Evolutionary conservation across 345 rosid genomes (phyloP).

Genomic region (Anacardium occidentale): DNA sequence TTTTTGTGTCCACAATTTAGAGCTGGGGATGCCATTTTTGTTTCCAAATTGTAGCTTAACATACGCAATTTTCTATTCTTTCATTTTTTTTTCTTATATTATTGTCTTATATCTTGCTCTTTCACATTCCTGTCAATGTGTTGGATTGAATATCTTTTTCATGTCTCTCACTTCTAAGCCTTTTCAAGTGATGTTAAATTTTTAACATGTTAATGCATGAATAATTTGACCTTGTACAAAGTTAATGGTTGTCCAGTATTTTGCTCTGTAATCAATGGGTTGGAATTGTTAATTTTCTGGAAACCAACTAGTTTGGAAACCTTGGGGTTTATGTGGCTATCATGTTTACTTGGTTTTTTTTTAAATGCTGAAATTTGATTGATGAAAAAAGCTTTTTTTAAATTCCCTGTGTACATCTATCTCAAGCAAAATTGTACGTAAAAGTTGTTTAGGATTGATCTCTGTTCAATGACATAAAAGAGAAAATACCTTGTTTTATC

Average conservation of each 20-base stretch:
- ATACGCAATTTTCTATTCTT: background rate
- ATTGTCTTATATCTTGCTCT: background rate
- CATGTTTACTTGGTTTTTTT: background rate
- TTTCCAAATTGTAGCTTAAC: background rate
- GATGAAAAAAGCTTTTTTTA: background rate
- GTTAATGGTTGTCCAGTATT: background rate
- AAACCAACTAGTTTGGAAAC: background rate
- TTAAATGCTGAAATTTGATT: constrained; percentile 9
- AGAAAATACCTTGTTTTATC: background rate
- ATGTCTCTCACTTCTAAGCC: background rate
- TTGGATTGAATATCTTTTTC: background rate
- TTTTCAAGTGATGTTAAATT: background rate
- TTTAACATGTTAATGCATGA: background rate
- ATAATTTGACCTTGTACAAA: background rate
- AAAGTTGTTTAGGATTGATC: background rate
- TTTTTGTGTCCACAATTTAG: background rate
- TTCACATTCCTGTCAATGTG: background rate
- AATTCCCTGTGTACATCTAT: background rate
- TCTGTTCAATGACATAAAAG: background rate
- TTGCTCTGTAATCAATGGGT: background rate
- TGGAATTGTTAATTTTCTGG: background rate
- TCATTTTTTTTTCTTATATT: background rate
- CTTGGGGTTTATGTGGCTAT: background rate
- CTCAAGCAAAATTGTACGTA: background rate
- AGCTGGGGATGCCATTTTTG: background rate